Base-by-base conservation (phyloP, 129 eudicot species). In the Erigeron canadensis region DNA sequence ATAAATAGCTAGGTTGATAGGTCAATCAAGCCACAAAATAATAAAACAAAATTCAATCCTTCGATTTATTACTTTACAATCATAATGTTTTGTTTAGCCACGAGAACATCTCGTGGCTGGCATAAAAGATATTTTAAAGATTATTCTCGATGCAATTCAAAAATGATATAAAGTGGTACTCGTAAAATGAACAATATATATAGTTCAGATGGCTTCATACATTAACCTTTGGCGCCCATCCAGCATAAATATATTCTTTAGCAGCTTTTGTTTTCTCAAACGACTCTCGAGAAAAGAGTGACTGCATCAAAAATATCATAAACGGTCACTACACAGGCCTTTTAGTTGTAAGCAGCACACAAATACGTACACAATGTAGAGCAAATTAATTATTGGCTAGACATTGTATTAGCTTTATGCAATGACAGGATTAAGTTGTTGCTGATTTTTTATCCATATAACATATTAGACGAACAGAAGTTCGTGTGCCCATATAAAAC, bases 251-350 rank as follows among this genome's bases (percentile, higher is more conserved):
- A 18, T 79, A 38, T 51, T 87, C 85, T 70, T 88, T 77, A 17
- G 83, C 81, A 63, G 88, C 69, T 58, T 75, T 75, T 3, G 95
- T 90, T 70, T 90, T 90, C 84, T 77, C 73, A 71, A 90, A 90
- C 7, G 91, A 83, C 81, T 80, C 89, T 42, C 78, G 74, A 51
- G 87, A 75, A 68, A 83, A 87, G 48, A 90, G 84, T 66, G 77
- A 51, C 95, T 85, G 89, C 85, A 67, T 45, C 38, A 67, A 75
- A 53, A 58, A 12, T 18, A 67, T n/a, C 57, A 67, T 4, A 43
- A 21, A 15, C 34, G 34, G 34, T 28, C 34, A 28, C 34, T 28
- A 28, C 34, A 0, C 3, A 28, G 34, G 3, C 34, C 34, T 28
- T 28, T 74, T 17, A 62, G 21, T 34, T 46, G 22, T 48, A 67